Evolutionary conservation across 2,329 filamentous ascomycete genomes (phyloP), one percentile per base, ranked within the genome.

Genomic region (Aaosphaeria arxii): DNA sequence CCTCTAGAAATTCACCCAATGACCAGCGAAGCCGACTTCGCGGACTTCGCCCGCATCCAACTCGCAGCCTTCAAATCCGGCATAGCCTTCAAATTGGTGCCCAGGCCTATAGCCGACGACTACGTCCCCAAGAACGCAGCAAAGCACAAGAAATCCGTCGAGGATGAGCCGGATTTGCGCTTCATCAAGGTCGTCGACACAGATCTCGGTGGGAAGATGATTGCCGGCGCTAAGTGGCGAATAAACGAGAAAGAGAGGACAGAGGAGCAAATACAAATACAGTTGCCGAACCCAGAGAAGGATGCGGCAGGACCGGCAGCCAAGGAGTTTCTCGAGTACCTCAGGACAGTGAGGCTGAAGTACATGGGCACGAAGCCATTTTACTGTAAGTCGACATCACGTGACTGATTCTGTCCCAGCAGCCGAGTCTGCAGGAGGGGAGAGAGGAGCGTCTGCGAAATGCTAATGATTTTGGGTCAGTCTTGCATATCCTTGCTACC

Each of bases 291-390:
- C 2, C 40, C 49, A 30, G 55, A 63, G 11, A 60, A 66, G 6
- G 56, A 61, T 30, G 62, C 53, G 4, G 17, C 17, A 24, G 61
- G 51, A 28, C 56, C 51, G 6, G 66, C 55, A 6, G 49, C 55
- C 43, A 47, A 52, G 9, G 66, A 64, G 24, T 70, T 71, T 42
- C 56, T 61, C 46, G 44, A 43, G 30, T 64, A 58, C 46, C 40
- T 71, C 44, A 40, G 44, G 30, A 50, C 56, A 7, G 58, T 53
- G 28, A 60, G 68, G 31, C 58, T 46, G 41, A 51, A 67, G 35
- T 65, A 50, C 35, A 67, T 70, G 64, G 63, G 64, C 1, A 62
- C 55, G 4, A 67, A 62, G 48, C 67, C 68, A n/a, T 69, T 67
- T 38, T 64, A 51, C 45, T 63, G 66, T 68, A 47, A 50, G 61